Evolutionary conservation across 1,139 yeast genomes (phyloP).

Genomic region (Saccharomyces hybrid): DNA sequence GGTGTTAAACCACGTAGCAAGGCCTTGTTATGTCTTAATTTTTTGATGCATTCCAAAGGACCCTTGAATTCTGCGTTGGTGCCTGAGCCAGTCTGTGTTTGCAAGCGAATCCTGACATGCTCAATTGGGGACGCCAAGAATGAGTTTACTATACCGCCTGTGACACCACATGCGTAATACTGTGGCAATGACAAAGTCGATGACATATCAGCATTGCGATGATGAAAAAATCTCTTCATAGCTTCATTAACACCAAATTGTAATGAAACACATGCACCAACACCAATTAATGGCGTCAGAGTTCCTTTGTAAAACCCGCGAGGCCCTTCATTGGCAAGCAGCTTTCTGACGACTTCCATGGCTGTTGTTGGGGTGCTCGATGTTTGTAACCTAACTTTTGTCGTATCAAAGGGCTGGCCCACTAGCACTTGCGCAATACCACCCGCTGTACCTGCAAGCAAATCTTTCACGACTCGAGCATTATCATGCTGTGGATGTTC

Average conservation of each 20-base stretch:
- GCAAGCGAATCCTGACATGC: constrained; percentile 84
- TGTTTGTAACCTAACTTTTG: constrained; percentile 83
- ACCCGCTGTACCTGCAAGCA: constrained; percentile 86
- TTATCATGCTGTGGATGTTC: constrained; percentile 15
- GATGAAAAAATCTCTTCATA: constrained; percentile 59
- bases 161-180: constrained; percentile 73
- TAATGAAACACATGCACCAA: constrained; percentile 87
- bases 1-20: constrained; percentile 75
- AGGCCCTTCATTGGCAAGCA: constrained; percentile 68
- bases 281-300: constrained; percentile 76
- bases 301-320: constrained; percentile 87
- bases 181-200: constrained; percentile 43
- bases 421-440: constrained; percentile 90
- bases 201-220: constrained; percentile 19
- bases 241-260: constrained; percentile 86
- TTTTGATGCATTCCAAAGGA: constrained; percentile 69
- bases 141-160: constrained; percentile 85
- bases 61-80: constrained; percentile 44
- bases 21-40: constrained; percentile 53
- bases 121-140: constrained; percentile 87
- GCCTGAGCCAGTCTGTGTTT: constrained; percentile 49
- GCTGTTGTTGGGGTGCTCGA: constrained; percentile 69
- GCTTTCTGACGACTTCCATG: constrained; percentile 61
- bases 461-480: constrained; percentile 63
- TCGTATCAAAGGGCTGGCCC: constrained; percentile 96